Evolutionary conservation across 2,329 filamentous ascomycete species (phyloP).

Genomic region (Aulographum hederae): DNA sequence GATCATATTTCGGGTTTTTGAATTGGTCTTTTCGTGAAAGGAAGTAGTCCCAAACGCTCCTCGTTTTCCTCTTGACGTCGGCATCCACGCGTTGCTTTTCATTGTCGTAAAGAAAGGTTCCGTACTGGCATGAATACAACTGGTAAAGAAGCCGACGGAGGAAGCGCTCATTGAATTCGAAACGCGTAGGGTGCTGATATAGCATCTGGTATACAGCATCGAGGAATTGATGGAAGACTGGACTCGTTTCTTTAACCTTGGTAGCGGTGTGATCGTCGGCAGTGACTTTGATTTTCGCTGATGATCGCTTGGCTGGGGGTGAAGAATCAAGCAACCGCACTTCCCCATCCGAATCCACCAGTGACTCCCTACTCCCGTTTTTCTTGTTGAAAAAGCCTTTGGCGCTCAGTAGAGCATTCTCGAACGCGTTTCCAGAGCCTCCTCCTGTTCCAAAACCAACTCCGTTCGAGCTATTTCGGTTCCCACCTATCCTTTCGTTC

Average conservation of each 20-base stretch:
- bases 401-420: constrained; percentile 68
- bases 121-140: constrained; percentile 88
- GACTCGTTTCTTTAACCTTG: constrained; percentile 69
- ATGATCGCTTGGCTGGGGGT: constrained; percentile 15
- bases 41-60: constrained; percentile 94
- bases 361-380: constrained; percentile 44
- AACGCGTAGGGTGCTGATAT: constrained; percentile 68
- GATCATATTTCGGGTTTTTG: constrained; percentile 62
- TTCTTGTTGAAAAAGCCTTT: constrained; percentile 80
- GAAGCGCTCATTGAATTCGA: constrained; percentile 94
- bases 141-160: constrained; percentile 79
- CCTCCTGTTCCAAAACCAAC: constrained; percentile 37
- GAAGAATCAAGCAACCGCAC: constrained; percentile 30
- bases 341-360: constrained; percentile 43
- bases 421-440: constrained; percentile 54
- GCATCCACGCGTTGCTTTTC: constrained; percentile 71
- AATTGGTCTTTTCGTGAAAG: constrained; percentile 66
- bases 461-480: constrained; percentile 14
- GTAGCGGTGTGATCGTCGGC: constrained; percentile 43
- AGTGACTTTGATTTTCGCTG: constrained; percentile 14
- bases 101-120: constrained; percentile 88
- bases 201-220: constrained; percentile 86
- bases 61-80: constrained; percentile 49
- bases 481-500: constrained; percentile 49
- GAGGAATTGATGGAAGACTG: constrained; percentile 94